Evolutionary conservation across 2,329 filamentous ascomycete genomes (phyloP), one percentile per base, ranked within the genome.

Genomic region (Aspergillus unguis): DNA sequence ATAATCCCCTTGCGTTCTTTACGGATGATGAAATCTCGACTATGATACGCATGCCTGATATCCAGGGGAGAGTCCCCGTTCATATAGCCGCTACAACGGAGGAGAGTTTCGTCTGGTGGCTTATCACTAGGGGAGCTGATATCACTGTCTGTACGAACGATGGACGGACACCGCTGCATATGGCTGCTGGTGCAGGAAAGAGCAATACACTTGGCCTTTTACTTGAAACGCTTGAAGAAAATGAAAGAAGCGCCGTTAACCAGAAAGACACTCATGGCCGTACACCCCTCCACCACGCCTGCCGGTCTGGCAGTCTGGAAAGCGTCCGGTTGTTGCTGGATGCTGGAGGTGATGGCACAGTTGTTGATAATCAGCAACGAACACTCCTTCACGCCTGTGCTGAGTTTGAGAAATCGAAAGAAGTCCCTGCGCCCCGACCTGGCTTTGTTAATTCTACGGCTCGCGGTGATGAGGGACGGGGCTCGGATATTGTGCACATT

Each of bases 301-400:
- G 48, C 25, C 40, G 31, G 6, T 50, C 48, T 3, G 48, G 41
- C 25, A 29, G 38, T 7, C 17, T 43, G n/a, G 38, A 50, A 28
- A 50, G 40, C 9, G 40, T 38, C n/a, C 17, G 33, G 10, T 3
- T 58, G 6, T 40, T 61, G 10, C 49, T 58, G 11, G 42, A 54
- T 2, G 52, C 55, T 8, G 57, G 53, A 7, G 56, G 55, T 3
- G 51, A 57, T 4, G 44, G 55, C 25, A 27, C 29, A 1, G 4
- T 31, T 5, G 6, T 3, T 7, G 41, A 43, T 11, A 31, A n/a
- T 5, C 7, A 11, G 4, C 3, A 5, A 6, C 9, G 10, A 1
- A 37, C 25, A 4, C 25, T 11, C 2, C 6, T 46, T 4, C 25
- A 46, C 17, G 26, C 33, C 6, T 46, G 44, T 35, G 44, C 23